phyloP scores from a whole-genome alignment of 2,329 filamentous ascomycete genomes.

The Colletotrichum chrysophilum region DNA sequence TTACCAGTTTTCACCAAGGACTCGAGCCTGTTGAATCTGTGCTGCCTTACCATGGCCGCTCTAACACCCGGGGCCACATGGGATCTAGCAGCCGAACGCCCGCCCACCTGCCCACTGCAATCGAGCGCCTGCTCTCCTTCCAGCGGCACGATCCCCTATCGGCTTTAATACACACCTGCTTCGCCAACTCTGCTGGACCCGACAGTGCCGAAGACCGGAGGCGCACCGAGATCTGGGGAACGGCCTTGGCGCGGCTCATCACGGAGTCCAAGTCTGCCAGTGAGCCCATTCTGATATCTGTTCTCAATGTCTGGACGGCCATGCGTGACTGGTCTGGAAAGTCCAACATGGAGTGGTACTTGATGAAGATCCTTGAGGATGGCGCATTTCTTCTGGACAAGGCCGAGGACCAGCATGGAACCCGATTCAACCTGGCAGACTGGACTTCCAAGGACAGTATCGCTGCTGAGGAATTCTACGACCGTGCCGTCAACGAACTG shows the following conservation, averaged over 20 bases:
- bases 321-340: conserved; percentile 91
- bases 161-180: conserved; percentile 85
- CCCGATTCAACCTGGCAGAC: conserved; percentile 72
- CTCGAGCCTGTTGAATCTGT: conserved; percentile 86
- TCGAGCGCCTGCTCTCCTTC: conserved; percentile 86
- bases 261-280: conserved; percentile 76
- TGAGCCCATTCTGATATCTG: conserved; percentile 80
- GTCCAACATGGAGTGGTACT: conserved; percentile 88
- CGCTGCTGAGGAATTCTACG: conserved; percentile 87
- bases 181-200: conserved; percentile 83
- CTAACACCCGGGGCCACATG: conserved; percentile 51
- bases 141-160: conserved; percentile 88
- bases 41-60: conserved; percentile 69
- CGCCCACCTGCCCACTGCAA: conserved; percentile 61
- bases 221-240: conserved; percentile 87
- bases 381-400: conserved; percentile 90
- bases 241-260: conserved; percentile 83
- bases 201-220: conserved; percentile 82
- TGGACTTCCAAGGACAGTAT: conserved; percentile 82
- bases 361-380: conserved; percentile 93
- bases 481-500: conserved; percentile 77
- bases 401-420: conserved; percentile 78
- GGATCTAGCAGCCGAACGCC: conserved; percentile 29
- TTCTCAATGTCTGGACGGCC: conserved; percentile 86
- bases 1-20: conserved; percentile 80